A percentile compares a stretch with the other conserved stretches of the same genome.
Evolutionary conservation across 2,329 filamentous ascomycete genomes (phyloP).

Genomic region (Epichloe bromicola): DNA sequence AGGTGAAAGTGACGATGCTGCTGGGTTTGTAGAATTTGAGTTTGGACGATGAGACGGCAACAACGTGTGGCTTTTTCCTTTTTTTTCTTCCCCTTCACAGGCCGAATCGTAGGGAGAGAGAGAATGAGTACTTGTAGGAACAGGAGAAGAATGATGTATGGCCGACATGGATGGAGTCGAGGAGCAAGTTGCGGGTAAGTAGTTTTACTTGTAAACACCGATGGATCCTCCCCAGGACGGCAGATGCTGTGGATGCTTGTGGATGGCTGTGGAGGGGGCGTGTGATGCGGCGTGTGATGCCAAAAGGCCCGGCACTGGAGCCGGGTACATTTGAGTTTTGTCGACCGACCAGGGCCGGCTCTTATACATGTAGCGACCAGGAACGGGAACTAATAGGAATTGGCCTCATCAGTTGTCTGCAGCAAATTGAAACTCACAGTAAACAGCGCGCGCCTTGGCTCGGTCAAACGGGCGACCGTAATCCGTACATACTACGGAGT

Average conservation of each 20-base stretch:
- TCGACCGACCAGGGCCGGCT: conserved; percentile 21
- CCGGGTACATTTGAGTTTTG: conserved; percentile 16
- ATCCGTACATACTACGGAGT: not conserved
- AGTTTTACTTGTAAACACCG: conserved; percentile 29
- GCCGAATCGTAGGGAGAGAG: not conserved
- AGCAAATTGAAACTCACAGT: conserved; percentile 5
- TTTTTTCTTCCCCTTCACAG: conserved; percentile 4
- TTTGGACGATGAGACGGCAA: conserved; percentile 1
- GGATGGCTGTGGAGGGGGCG: conserved; percentile 25
- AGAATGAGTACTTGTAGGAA: conserved; percentile 2
- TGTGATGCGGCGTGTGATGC: conserved; percentile 32
- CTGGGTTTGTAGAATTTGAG: not conserved
- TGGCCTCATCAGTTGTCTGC: not conserved
- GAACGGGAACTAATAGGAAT: conserved; percentile 21
- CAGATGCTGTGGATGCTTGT: conserved; percentile 22
- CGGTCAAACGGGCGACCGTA: conserved; percentile 1
- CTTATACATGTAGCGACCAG: conserved; percentile 17
- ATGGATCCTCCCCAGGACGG: conserved; percentile 26
- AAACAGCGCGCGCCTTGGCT: conserved; percentile 2
- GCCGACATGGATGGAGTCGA: conserved; percentile 4
- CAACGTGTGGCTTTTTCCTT: conserved; percentile 2
- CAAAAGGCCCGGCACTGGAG: conserved; percentile 37
- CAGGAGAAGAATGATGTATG: conserved; percentile 2
- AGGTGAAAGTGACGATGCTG: not conserved
- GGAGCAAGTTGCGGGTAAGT: conserved; percentile 28